phyloP scores from a whole-genome alignment of 768 basidiomycete species.

The Thelephora ganbajun region DNA sequence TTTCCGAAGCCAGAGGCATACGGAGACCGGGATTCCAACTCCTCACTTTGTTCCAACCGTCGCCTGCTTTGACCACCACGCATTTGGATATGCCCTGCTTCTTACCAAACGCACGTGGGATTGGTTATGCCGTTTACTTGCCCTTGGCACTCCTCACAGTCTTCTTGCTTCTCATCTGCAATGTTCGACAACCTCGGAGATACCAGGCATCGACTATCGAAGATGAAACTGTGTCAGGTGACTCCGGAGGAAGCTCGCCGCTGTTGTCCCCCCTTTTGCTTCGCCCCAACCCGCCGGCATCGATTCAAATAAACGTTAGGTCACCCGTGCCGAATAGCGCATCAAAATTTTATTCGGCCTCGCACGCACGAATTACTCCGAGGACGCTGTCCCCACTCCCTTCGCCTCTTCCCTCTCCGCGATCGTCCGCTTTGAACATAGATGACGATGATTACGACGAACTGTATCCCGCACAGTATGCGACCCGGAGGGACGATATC shows the following conservation, averaged over 20 bases:
- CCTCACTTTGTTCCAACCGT: constrained; percentile 44
- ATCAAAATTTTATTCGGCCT: neutral
- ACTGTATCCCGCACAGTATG: constrained; percentile 38
- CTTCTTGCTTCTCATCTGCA: constrained; percentile 30
- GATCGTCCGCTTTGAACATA: constrained; percentile 18
- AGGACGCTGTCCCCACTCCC: constrained; percentile 7
- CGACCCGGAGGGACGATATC: constrained; percentile 19
- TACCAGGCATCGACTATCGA: neutral
- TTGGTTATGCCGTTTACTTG: constrained; percentile 51
- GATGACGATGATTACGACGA: constrained; percentile 37
- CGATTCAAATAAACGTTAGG: constrained; percentile 6
- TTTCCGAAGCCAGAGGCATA: constrained; percentile 65
- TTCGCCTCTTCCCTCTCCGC: constrained; percentile 22
- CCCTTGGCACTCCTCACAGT: constrained; percentile 45
- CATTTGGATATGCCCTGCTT: constrained; percentile 58
- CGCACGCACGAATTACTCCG: neutral
- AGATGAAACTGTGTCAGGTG: no score
- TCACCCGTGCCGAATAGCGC: neutral
- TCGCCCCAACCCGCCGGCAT: constrained; percentile 7
- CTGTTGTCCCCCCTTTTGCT: constrained; percentile 2
- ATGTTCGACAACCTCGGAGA: constrained; percentile 17
- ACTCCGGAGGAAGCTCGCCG: constrained; percentile 6
- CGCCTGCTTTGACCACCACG: constrained; percentile 21
- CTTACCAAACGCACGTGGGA: constrained; percentile 56
- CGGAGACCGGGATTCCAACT: constrained; percentile 75